Conservation (phyloP, 768 basidiomycete genomes). For the Termitomyces sp. region DNA sequence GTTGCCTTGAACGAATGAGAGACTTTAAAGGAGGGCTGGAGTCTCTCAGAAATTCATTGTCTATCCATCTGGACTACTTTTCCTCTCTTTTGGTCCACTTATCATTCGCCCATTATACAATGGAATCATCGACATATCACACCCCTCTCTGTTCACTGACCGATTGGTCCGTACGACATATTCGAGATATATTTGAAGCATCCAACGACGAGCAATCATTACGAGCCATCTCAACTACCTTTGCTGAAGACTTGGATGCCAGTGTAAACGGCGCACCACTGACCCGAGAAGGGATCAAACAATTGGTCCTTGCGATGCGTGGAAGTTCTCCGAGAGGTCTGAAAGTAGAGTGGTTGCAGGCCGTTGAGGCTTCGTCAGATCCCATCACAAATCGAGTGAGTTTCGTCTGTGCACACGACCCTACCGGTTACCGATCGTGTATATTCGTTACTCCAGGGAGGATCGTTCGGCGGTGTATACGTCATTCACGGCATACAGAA, state of each 20-base stretch:
- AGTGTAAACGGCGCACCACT: conserved; percentile 41
- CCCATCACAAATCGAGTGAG: conserved; percentile 36
- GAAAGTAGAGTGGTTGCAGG: conserved; percentile 43
- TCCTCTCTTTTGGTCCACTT: background rate
- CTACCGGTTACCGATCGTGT: background rate
- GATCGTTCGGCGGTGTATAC: conserved; percentile 46
- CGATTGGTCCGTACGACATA: conserved; percentile 47
- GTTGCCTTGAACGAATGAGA: conserved; percentile 14
- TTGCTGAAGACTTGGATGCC: conserved; percentile 34
- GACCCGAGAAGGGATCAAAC: conserved; percentile 32
- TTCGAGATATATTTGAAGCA: conserved; percentile 46
- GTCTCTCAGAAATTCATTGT: background rate
- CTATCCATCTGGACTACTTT: background rate
- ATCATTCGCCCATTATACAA: background rate
- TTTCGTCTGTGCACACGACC: conserved; percentile 7
- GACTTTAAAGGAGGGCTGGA: conserved; percentile 9
- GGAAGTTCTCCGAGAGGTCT: conserved; percentile 32
- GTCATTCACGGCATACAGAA: conserved; percentile 44
- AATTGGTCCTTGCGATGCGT: conserved; percentile 39
- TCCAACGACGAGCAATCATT: conserved; percentile 35
- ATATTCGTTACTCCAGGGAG: conserved; percentile 27
- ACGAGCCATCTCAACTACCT: conserved; percentile 40
- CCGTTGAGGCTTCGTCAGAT: conserved; percentile 40
- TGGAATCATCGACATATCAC: conserved; percentile 10
- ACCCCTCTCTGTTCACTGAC: conserved; percentile 34